Conservation (phyloP, 106 monocot genomes). For the Dendrobium huoshanense region DNA sequence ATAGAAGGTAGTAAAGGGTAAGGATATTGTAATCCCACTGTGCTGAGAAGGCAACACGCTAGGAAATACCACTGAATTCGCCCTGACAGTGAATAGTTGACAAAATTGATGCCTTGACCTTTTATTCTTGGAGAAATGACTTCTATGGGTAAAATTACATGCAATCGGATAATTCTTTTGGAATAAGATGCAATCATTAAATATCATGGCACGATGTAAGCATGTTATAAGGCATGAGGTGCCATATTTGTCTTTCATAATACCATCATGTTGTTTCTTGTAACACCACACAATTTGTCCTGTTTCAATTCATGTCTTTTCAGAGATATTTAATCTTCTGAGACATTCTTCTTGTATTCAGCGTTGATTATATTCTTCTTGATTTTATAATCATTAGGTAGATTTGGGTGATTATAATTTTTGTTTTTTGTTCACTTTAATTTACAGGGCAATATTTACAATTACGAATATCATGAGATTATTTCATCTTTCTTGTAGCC, state of each 20-base stretch:
- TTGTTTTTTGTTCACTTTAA: neutral
- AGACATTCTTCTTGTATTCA: neutral
- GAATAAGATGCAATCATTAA: neutral
- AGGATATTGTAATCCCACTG: neutral
- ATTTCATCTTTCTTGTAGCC: neutral
- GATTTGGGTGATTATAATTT: neutral
- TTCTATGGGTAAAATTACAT: conserved; percentile 1
- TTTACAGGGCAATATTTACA: conserved; percentile 1
- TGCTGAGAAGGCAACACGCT: neutral
- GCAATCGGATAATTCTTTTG: neutral
- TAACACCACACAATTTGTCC: neutral
- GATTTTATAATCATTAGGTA: neutral
- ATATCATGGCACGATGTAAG: neutral
- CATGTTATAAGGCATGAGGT: neutral
- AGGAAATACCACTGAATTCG: neutral
- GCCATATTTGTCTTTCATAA: neutral
- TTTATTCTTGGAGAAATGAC: neutral
- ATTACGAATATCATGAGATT: neutral
- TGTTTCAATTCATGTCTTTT: neutral
- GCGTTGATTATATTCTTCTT: neutral
- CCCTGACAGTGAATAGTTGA: neutral
- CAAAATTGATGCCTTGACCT: neutral
- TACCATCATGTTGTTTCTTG: neutral
- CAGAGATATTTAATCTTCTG: neutral
- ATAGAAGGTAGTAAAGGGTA: neutral